Percentiles rank a stretch among this genome's conserved stretches.
These are phyloP conservation scores for Penicillium maclennaniae DNA, from an alignment of 495 filamentous ascomycete species.

Conservation along the genomic window DNA sequence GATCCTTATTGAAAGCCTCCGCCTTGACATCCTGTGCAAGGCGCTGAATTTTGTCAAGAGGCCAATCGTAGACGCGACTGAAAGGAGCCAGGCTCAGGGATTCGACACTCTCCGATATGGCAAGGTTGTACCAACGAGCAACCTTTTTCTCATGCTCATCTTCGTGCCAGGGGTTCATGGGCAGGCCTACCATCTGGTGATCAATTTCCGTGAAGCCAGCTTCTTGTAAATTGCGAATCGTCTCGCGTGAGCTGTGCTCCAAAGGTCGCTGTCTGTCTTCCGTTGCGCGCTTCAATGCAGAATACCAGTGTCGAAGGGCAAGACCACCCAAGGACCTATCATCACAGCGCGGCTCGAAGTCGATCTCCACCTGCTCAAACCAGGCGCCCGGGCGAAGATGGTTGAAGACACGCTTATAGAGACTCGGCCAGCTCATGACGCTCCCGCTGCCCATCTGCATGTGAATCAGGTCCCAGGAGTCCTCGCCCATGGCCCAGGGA, in stretches of 20 bases:
- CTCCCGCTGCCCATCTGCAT: slow-evolving; percentile 77
- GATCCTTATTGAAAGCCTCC: slow-evolving; percentile 65
- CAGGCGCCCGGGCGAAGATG: slow-evolving; percentile 81
- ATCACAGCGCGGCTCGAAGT: slow-evolving; percentile 74
- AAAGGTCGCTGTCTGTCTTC: slow-evolving; percentile 57
- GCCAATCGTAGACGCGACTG: slow-evolving; percentile 61
- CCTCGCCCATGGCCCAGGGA: slow-evolving; percentile 70
- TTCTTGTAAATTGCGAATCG: slow-evolving; percentile 57
- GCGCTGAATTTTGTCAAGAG: slow-evolving; percentile 59
- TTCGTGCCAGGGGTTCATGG: slow-evolving; percentile 74
- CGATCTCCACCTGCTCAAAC: slow-evolving; percentile 92
- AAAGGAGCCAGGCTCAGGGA: slow-evolving; percentile 72
- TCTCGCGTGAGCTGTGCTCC: slow-evolving; percentile 57
- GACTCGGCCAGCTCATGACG: slow-evolving; percentile 69
- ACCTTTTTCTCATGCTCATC: slow-evolving; percentile 66
- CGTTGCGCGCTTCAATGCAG: slow-evolving; percentile 67
- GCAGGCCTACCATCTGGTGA: slow-evolving; percentile 67
- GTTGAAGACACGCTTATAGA: slow-evolving; percentile 69
- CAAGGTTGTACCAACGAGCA: slow-evolving; percentile 83
- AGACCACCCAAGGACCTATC: slow-evolving; percentile 57
- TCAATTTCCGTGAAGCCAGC: slow-evolving; percentile 83
- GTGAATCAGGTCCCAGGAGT: slow-evolving; percentile 84
- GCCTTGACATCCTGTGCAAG: slow-evolving; percentile 59
- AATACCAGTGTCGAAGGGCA: slow-evolving; percentile 61
- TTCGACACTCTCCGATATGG: slow-evolving; percentile 67